Percentiles rank a stretch among this genome's conserved stretches.
Evolutionary conservation across 169 alveolate species (phyloP).

Genomic region (Eimeria maxima): DNA sequence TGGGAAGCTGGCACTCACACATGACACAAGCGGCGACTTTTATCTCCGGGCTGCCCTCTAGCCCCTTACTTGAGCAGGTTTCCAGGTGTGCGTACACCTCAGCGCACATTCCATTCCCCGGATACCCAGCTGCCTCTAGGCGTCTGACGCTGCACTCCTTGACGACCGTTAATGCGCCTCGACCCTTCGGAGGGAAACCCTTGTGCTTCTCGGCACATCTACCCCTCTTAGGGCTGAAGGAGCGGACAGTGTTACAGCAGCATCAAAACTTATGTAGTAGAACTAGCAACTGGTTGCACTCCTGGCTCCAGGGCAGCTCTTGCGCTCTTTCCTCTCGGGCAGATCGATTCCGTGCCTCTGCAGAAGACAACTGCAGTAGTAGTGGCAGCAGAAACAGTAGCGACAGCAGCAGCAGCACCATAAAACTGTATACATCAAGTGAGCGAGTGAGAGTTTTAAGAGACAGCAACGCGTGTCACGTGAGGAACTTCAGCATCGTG

Average conservation of each 20-base stretch:
- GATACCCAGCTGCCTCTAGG: not conserved
- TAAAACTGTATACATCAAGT: not conserved
- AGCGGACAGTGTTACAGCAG: not conserved
- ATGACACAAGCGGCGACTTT: constrained; percentile 37
- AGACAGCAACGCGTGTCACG: constrained; percentile 54
- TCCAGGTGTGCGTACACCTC: constrained; percentile 25
- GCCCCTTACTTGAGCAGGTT: not conserved
- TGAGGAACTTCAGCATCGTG: constrained; percentile 96
- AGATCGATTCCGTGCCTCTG: not conserved
- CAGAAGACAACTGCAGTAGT: not conserved
- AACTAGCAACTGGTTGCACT: not conserved
- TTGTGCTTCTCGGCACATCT: not conserved
- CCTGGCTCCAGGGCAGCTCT: not conserved
- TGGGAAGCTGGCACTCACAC: constrained; percentile 22
- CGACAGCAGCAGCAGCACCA: not conserved
- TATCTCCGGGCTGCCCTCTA: constrained; percentile 22
- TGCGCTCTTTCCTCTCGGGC: constrained; percentile 6
- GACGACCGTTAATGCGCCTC: not conserved
- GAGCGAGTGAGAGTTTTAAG: not conserved
- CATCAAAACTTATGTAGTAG: not conserved
- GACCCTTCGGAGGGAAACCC: not conserved
- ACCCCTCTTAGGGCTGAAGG: not conserved
- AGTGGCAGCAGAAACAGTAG: not conserved
- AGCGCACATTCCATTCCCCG: not conserved
- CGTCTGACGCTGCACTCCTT: constrained; percentile 11